phyloP scores from a whole-genome alignment of 495 filamentous ascomycete species.

The Penicillium coffeae region DNA sequence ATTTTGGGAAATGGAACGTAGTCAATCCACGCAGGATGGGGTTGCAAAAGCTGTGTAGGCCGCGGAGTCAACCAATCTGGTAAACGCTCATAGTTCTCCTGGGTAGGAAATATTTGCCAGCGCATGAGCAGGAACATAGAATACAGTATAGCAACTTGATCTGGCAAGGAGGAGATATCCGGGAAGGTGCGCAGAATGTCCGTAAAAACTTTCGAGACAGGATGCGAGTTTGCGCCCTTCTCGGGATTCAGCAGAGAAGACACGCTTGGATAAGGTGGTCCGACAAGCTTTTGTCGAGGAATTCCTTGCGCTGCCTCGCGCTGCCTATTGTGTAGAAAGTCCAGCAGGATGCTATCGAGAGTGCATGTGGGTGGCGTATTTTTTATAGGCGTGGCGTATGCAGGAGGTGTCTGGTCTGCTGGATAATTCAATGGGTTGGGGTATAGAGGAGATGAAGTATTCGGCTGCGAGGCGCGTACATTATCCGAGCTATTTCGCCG shows the following conservation, averaged over 20 bases:
- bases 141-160: constrained; percentile 74
- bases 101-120: constrained; percentile 72
- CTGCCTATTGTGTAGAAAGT: constrained; percentile 68
- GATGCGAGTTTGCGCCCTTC: constrained; percentile 57
- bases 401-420: constrained; percentile 22
- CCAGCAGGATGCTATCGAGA: constrained; percentile 69
- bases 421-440: constrained; percentile 20
- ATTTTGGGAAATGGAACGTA: constrained; percentile 71
- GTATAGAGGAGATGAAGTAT: constrained; percentile 23
- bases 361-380: constrained; percentile 65
- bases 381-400: constrained; percentile 49
- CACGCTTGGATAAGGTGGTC: constrained; percentile 72
- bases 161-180: constrained; percentile 62
- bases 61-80: constrained; percentile 64
- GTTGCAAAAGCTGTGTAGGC: constrained; percentile 53
- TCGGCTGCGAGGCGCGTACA: constrained; percentile 19
- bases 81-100: constrained; percentile 67
- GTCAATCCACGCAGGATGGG: constrained; percentile 76
- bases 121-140: constrained; percentile 81
- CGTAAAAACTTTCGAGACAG: constrained; percentile 75
- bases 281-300: constrained; percentile 56
- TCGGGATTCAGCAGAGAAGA: constrained; percentile 69
- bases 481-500: constrained; percentile 29
- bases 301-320: constrained; percentile 60
- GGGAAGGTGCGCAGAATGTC: constrained; percentile 76